A percentile compares a stretch with the other conserved stretches of the same genome.
Evolutionary conservation across 2,329 filamentous ascomycete genomes (phyloP).

Genomic region (Byssothecium circinans): DNA sequence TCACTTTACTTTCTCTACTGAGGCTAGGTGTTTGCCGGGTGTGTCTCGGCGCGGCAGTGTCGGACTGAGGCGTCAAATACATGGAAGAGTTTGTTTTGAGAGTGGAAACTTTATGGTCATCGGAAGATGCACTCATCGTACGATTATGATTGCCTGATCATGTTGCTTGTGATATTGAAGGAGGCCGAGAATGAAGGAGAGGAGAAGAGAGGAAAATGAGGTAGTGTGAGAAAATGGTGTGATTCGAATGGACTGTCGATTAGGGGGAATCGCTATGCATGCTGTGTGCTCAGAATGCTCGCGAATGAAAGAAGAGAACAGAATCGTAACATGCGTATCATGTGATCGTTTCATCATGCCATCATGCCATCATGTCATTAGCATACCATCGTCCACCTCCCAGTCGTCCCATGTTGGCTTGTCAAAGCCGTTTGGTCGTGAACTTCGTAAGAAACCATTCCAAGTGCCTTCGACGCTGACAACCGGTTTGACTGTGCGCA

Average conservation of each 20-base stretch:
- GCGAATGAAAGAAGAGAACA: background rate
- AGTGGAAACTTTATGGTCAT: background rate
- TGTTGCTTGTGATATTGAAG: background rate
- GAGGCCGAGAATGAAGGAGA: background rate
- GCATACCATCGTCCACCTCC: conserved; percentile 46
- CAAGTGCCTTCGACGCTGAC: conserved; percentile 52
- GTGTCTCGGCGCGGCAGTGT: background rate
- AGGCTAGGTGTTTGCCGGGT: too few relatives aligned
- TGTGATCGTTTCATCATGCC: background rate
- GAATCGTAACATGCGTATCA: background rate
- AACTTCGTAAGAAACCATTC: conserved; percentile 52
- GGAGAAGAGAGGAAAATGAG: background rate
- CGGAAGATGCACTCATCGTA: background rate
- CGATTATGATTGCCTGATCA: background rate
- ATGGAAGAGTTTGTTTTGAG: background rate
- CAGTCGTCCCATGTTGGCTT: conserved; percentile 52
- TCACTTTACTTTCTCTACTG: too few relatives aligned
- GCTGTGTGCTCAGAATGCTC: background rate
- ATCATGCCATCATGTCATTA: conserved; percentile 26
- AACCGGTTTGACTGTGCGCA: conserved; percentile 53
- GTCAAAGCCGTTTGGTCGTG: conserved; percentile 57
- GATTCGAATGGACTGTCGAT: background rate
- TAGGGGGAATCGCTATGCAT: conserved; percentile 3
- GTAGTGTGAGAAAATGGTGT: background rate
- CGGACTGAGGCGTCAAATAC: background rate